Conservation (phyloP, 2,329 filamentous ascomycete species). For the Diaporthe velutina region DNA sequence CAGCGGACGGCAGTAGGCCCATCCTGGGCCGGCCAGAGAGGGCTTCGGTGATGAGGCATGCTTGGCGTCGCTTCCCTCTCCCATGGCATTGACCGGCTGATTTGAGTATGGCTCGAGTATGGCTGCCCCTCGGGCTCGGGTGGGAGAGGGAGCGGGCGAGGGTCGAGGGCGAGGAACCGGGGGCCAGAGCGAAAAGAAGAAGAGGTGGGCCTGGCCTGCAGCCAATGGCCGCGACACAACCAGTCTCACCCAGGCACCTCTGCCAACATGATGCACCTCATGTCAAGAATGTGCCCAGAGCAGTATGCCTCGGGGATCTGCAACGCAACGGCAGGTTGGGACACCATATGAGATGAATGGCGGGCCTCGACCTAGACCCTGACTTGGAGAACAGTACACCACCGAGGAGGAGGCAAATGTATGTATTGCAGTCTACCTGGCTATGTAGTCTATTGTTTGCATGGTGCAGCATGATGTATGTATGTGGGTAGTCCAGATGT, state of each 20-base stretch:
- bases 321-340: slow-evolving; percentile 27
- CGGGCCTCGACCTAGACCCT: slow-evolving; percentile 21
- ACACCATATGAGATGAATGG: slow-evolving; percentile 10
- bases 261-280: slow-evolving; percentile 30
- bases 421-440: not conserved
- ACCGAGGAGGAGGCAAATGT: not conserved
- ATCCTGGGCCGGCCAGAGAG: not conserved
- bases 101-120: not conserved
- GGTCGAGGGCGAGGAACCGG: slow-evolving; percentile 15
- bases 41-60: slow-evolving; percentile 28
- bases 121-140: slow-evolving; percentile 23
- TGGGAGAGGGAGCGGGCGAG: slow-evolving; percentile 11
- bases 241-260: slow-evolving; percentile 28
- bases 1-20: slow-evolving; percentile 5
- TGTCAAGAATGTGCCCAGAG: slow-evolving; percentile 26
- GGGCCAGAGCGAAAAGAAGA: not conserved
- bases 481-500: not conserved
- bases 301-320: slow-evolving; percentile 28
- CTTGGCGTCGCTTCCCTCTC: slow-evolving; percentile 6
- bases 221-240: slow-evolving; percentile 28
- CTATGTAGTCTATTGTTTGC: not conserved
- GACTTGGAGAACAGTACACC: not conserved
- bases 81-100: slow-evolving; percentile 28
- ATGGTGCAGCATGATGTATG: not conserved
- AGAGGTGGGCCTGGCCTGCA: slow-evolving; percentile 5